Evolutionary conservation across 345 rosid species (phyloP).

Genomic region (rapeseed (Brassica napus)): DNA sequence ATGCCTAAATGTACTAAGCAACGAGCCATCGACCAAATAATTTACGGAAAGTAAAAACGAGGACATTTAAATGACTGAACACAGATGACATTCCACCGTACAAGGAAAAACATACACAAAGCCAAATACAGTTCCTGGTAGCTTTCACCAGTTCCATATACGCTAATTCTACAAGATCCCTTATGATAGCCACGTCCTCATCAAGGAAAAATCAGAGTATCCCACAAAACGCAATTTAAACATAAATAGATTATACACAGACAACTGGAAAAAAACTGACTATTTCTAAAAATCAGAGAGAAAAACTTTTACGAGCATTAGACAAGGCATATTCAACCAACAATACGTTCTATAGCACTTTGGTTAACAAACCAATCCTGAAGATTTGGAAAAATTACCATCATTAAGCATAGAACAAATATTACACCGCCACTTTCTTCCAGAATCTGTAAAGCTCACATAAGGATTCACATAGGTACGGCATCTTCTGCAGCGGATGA

Average conservation of each 20-base stretch:
- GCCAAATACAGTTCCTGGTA: constrained; percentile 13
- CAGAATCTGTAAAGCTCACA: constrained; percentile 87
- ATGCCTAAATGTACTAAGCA: background rate
- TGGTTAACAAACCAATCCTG: background rate
- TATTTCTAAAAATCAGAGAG: background rate
- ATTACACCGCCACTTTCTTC: constrained; percentile 99
- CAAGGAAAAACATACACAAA: background rate
- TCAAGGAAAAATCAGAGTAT: background rate
- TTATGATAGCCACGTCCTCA: background rate
- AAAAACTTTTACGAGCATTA: background rate
- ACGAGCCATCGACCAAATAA: background rate
- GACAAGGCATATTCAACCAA: constrained; percentile 4
- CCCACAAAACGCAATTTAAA: background rate
- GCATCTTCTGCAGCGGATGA: constrained; percentile 97
- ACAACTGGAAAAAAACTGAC: background rate
- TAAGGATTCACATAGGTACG: constrained; percentile 97
- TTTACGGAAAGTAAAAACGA: background rate
- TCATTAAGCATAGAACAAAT: constrained; percentile 90
- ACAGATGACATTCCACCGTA: background rate
- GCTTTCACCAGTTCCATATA: constrained; percentile 9
- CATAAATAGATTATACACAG: constrained; percentile 4
- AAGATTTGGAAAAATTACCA: constrained; percentile 50
- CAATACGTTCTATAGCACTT: constrained; percentile 1
- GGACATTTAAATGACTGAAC: background rate
- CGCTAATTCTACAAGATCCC: constrained; percentile 8